phyloP scores from a whole-genome alignment of 2,329 filamentous ascomycete genomes.

The Eurotiales sp. region DNA sequence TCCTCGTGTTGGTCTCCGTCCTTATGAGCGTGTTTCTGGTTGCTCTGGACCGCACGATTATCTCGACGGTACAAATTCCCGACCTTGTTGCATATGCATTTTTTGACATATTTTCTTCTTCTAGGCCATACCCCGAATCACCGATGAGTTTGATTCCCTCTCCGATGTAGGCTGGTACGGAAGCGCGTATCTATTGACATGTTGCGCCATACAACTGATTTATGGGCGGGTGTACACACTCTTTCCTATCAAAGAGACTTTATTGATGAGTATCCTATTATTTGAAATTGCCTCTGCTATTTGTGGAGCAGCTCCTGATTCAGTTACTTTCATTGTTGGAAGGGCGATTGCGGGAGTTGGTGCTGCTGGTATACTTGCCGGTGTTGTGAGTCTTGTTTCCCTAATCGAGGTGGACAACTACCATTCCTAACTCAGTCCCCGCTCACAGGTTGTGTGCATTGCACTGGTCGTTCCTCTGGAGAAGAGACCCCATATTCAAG shows the following conservation, averaged over 20 bases:
- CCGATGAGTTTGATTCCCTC: no score
- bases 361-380: slow-evolving; percentile 48
- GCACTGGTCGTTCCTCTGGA: background rate
- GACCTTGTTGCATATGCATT: background rate
- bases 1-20: background rate
- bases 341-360: slow-evolving; percentile 61
- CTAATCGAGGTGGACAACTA: background rate
- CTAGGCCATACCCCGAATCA: no score
- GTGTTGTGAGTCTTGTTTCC: slow-evolving; percentile 12
- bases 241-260: slow-evolving; percentile 37
- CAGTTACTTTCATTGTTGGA: slow-evolving; percentile 60
- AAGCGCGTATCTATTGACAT: slow-evolving; percentile 39
- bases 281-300: slow-evolving; percentile 38
- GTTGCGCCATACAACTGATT: slow-evolving; percentile 28
- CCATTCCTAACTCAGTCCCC: background rate
- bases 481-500: slow-evolving; percentile 57
- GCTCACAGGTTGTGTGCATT: background rate
- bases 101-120: background rate
- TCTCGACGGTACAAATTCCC: background rate
- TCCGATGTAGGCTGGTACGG: no score
- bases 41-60: background rate
- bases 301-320: slow-evolving; percentile 53
- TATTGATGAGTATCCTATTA: slow-evolving; percentile 24
- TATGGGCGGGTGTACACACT: slow-evolving; percentile 46
- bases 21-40: background rate